These are phyloP conservation scores for Hypoxylon sp. DNA, from an alignment of 2,329 filamentous ascomycete genomes.

Conservation along the genomic window DNA sequence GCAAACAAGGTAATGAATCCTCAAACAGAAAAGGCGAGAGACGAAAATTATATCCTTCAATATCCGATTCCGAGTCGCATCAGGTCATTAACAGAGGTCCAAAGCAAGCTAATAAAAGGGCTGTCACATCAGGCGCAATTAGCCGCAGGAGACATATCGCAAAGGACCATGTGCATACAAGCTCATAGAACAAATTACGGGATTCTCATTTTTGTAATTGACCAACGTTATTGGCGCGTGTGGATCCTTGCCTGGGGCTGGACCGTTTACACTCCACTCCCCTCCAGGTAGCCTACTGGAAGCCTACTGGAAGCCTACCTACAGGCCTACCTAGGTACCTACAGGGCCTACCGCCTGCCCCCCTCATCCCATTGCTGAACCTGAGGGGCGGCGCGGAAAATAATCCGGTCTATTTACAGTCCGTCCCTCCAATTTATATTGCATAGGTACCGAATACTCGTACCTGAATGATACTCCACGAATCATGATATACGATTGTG, in stretches of 20 bases:
- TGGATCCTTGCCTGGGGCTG: constrained; percentile 23
- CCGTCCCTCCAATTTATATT: not conserved
- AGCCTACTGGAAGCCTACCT: no score
- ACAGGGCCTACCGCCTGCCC: no score
- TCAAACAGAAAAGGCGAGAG: constrained; percentile 14
- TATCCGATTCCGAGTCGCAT: constrained; percentile 27
- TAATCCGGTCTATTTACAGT: constrained; percentile 1
- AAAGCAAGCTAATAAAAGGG: constrained; percentile 10
- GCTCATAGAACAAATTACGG: constrained; percentile 33
- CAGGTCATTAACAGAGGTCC: constrained; percentile 13
- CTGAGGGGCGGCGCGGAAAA: not conserved
- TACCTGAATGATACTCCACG: not conserved
- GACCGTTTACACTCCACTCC: not conserved
- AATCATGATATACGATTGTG: constrained; percentile 9
- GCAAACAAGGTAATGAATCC: constrained; percentile 21
- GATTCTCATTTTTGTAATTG: constrained; percentile 38
- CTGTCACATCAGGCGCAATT: constrained; percentile 22
- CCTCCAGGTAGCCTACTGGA: no score
- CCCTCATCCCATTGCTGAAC: not conserved
- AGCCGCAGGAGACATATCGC: constrained; percentile 33
- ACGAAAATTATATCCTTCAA: constrained; percentile 14
- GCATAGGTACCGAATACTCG: not conserved
- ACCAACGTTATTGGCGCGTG: constrained; percentile 25
- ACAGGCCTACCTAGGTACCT: no score
- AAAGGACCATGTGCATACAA: constrained; percentile 34